phyloP scores from a whole-genome alignment of 2,329 filamentous ascomycete genomes.

The Cladosporium austrohemisphaericum region DNA sequence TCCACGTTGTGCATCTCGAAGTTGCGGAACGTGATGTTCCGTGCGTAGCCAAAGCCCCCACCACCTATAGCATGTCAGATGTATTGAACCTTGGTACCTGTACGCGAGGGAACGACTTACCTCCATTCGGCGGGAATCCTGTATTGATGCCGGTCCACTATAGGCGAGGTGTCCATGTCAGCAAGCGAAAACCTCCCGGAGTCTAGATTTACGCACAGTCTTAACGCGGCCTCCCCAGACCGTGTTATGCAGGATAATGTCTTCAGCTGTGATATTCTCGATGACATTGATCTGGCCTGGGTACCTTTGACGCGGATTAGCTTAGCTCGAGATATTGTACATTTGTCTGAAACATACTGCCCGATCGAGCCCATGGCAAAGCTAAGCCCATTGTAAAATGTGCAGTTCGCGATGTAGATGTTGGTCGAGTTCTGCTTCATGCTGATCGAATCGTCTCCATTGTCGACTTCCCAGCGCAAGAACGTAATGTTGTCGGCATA shows the following conservation, averaged over 20 bases:
- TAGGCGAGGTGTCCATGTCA: neutral
- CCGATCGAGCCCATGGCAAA: conserved; percentile 58
- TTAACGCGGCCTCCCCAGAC: conserved; percentile 6
- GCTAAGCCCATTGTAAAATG: conserved; percentile 50
- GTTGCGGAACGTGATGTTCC: conserved; percentile 38
- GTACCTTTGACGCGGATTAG: too few relatives aligned
- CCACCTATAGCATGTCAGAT: conserved; percentile 12
- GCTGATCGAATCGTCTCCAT: conserved; percentile 54
- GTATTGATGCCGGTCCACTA: conserved; percentile 13
- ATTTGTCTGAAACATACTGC: too few relatives aligned
- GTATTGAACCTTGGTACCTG: neutral
- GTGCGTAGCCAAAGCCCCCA: conserved; percentile 48
- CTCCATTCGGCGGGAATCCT: conserved; percentile 50
- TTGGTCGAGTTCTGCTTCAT: conserved; percentile 57
- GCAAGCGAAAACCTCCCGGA: neutral
- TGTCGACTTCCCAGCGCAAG: conserved; percentile 48
- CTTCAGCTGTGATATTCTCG: conserved; percentile 39
- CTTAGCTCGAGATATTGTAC: too few relatives aligned
- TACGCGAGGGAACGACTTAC: conserved; percentile 8
- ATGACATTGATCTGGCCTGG: conserved; percentile 48
- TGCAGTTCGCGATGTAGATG: conserved; percentile 48
- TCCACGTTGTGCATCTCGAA: conserved; percentile 23
- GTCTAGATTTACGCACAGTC: conserved; percentile 9
- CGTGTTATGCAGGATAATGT: conserved; percentile 18
- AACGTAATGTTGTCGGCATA: conserved; percentile 47